Conservation (phyloP, 2,329 filamentous ascomycete species). For the Septoria petroselini region DNA sequence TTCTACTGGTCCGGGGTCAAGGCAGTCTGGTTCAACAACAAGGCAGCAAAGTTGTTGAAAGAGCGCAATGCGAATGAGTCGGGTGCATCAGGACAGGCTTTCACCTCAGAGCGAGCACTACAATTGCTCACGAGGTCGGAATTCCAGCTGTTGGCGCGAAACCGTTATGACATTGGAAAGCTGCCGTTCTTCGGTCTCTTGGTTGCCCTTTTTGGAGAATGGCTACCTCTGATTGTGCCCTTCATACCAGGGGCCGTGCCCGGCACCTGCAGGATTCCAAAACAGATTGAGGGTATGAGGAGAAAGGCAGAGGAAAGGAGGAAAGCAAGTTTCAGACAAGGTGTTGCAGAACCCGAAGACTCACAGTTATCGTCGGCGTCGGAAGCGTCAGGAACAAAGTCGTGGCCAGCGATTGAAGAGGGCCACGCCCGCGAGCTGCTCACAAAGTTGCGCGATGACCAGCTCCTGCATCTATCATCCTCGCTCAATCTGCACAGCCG, state of each 20-base stretch:
- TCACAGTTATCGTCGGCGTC: conserved; percentile 48
- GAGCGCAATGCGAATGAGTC: conserved; percentile 36
- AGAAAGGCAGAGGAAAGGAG: conserved; percentile 54
- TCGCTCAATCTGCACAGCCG: conserved; percentile 43
- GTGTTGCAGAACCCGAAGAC: conserved; percentile 69
- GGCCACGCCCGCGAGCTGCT: conserved; percentile 20
- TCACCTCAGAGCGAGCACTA: conserved; percentile 2
- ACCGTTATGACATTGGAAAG: conserved; percentile 68
- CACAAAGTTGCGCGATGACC: conserved; percentile 35
- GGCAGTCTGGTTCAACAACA: conserved; percentile 67
- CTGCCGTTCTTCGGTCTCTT: conserved; percentile 75
- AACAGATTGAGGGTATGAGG: conserved; percentile 63
- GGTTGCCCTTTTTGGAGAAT: conserved; percentile 76
- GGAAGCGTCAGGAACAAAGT: conserved; percentile 45
- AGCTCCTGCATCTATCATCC: conserved; percentile 43
- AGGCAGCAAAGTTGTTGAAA: conserved; percentile 46
- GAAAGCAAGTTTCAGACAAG: conserved; percentile 46
- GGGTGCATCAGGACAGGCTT: neutral
- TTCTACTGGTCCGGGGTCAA: conserved; percentile 89
- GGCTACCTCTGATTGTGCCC: conserved; percentile 76
- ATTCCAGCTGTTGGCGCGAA: conserved; percentile 67
- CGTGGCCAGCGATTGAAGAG: conserved; percentile 40
- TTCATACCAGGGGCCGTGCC: conserved; percentile 71
- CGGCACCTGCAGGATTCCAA: conserved; percentile 76
- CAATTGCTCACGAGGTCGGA: conserved; percentile 58